A percentile compares a stretch with the other conserved stretches of the same genome.
Evolutionary conservation across 345 rosid species (phyloP).

Genomic region (Euclidium syriacum): DNA sequence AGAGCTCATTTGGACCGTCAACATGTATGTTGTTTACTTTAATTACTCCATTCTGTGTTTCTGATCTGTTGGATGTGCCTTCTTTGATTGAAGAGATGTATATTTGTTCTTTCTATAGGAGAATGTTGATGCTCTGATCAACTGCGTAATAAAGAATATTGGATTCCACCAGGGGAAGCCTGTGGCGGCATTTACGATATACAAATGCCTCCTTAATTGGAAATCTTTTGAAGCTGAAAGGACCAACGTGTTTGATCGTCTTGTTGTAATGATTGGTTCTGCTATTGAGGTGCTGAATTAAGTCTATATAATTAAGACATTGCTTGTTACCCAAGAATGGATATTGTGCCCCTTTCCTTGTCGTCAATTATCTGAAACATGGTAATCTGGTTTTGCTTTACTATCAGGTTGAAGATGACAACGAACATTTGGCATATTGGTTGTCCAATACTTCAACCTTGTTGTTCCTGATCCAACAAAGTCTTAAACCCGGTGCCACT

Average conservation of each 20-base stretch:
- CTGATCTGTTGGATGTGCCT: conserved; percentile 4
- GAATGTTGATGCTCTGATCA: conserved; percentile 79
- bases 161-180: conserved; percentile 91
- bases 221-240: conserved; percentile 97
- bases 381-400: background rate
- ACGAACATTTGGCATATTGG: conserved; percentile 98
- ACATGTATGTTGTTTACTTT: conserved; percentile 51
- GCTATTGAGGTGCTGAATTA: conserved; percentile 68
- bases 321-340: background rate
- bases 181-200: conserved; percentile 86
- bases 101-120: conserved; percentile 50
- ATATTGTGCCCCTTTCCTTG: background rate
- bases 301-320: background rate
- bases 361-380: background rate
- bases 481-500: conserved; percentile 65
- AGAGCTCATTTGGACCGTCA: conserved; percentile 68
- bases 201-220: conserved; percentile 92
- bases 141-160: conserved; percentile 64
- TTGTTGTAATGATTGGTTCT: conserved; percentile 96
- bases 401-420: conserved; percentile 74
- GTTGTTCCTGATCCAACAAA: conserved; percentile 84
- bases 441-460: conserved; percentile 80
- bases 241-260: conserved; percentile 93
- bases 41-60: conserved; percentile 10
- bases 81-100: conserved; percentile 7